These are phyloP conservation scores for Trametes cingulata DNA, from an alignment of 768 basidiomycete genomes.

Conservation along the genomic window DNA sequence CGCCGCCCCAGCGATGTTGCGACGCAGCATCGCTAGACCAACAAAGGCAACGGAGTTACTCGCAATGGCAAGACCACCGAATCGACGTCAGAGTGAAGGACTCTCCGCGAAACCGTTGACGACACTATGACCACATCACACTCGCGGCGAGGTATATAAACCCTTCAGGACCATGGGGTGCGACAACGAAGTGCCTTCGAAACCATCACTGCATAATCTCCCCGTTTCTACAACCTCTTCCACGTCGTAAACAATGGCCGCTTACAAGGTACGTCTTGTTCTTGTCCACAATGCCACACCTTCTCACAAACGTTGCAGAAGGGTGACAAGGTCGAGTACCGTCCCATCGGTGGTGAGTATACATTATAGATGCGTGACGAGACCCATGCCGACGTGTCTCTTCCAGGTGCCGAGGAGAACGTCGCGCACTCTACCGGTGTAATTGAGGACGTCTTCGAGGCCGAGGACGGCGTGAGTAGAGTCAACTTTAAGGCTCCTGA, in stretches of 20 bases:
- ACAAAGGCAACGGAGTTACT: neutral
- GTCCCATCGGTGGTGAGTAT: slow-evolving; percentile 40
- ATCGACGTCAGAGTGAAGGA: neutral
- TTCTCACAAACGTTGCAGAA: slow-evolving; percentile 20
- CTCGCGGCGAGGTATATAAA: neutral
- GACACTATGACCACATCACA: slow-evolving; percentile 11
- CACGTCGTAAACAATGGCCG: neutral
- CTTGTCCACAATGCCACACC: no score
- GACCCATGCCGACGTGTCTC: neutral
- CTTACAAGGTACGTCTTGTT: neutral
- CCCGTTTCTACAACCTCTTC: neutral
- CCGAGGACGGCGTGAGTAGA: slow-evolving; percentile 36
- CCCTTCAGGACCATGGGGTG: no score
- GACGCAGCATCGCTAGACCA: neutral
- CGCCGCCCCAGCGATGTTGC: neutral
- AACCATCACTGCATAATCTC: neutral
- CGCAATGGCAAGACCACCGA: neutral
- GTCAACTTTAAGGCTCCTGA: neutral
- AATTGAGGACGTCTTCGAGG: slow-evolving; percentile 35
- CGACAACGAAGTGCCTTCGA: neutral
- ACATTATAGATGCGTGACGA: no score
- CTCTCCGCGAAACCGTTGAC: neutral
- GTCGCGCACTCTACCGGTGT: slow-evolving; percentile 41
- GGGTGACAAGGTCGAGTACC: slow-evolving; percentile 47
- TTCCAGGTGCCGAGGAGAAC: slow-evolving; percentile 33